Percentiles rank a stretch among this genome's conserved stretches.
These are phyloP conservation scores for Gyrodon lividus DNA, from an alignment of 768 basidiomycete species.

Conservation along the genomic window DNA sequence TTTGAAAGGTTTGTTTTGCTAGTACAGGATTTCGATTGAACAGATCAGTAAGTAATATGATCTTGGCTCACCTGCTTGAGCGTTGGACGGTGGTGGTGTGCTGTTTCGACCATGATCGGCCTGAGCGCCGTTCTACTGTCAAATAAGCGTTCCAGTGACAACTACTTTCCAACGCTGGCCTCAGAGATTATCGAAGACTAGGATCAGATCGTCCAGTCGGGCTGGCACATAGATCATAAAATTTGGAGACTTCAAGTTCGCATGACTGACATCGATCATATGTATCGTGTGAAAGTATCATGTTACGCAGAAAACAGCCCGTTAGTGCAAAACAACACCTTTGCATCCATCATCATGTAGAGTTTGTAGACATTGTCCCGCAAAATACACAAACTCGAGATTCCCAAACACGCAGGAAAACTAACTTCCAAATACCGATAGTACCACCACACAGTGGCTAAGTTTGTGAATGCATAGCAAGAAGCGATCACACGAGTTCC, in stretches of 20 bases:
- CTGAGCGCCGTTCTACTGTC: neutral
- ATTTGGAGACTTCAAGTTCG: no score
- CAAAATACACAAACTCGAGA: neutral
- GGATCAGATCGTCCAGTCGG: no score
- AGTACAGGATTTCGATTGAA: conserved; percentile 3
- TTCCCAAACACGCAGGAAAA: neutral
- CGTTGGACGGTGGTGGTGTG: conserved; percentile 71
- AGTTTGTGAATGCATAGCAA: neutral
- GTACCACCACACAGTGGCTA: neutral
- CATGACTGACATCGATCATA: neutral
- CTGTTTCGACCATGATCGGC: conserved; percentile 37
- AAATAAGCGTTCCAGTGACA: neutral
- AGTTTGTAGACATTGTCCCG: no score
- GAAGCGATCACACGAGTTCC: conserved; percentile 8
- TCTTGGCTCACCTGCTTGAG: conserved; percentile 69
- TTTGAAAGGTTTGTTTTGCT: conserved; percentile 94
- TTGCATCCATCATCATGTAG: no score
- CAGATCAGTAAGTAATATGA: neutral
- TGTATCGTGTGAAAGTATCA: neutral
- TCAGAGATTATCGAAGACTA: no score
- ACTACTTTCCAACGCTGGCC: no score
- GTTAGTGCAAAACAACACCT: no score
- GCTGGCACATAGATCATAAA: no score
- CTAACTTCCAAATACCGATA: no score
- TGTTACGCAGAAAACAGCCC: no score